These are phyloP conservation scores for Pichia inconspicua DNA, from an alignment of 1,139 yeast genomes.

Conservation along the genomic window DNA sequence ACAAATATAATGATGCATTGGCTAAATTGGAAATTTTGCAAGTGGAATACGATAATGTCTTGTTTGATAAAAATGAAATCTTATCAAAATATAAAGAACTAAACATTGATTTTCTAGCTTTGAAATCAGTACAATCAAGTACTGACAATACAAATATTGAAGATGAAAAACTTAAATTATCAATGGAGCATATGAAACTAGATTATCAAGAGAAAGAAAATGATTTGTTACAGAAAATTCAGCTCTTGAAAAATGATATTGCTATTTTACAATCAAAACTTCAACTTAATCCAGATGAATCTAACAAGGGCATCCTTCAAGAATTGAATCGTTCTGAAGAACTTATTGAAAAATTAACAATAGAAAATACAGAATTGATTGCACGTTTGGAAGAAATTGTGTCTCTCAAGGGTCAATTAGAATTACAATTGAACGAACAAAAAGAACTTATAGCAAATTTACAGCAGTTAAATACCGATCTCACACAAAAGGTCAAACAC, in stretches of 20 bases:
- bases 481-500: not conserved
- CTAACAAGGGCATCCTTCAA: not conserved
- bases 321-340: slow-evolving; percentile 26
- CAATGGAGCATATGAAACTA: not conserved
- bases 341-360: slow-evolving; percentile 52
- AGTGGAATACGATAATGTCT: slow-evolving; percentile 41
- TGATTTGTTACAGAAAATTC: slow-evolving; percentile 3
- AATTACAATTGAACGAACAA: not conserved
- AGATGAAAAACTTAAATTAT: slow-evolving; percentile 30
- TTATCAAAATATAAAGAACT: slow-evolving; percentile 25
- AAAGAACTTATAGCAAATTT: not conserved
- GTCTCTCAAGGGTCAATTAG: not conserved
- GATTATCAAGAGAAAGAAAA: slow-evolving; percentile 1
- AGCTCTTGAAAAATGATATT: slow-evolving; percentile 2
- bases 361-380: slow-evolving; percentile 32
- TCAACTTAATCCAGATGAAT: not conserved
- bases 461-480: not conserved
- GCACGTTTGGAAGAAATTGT: slow-evolving; percentile 1
- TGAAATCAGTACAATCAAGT: slow-evolving; percentile 15
- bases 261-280: slow-evolving; percentile 1
- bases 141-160: slow-evolving; percentile 22
- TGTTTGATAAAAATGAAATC: slow-evolving; percentile 32
- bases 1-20: slow-evolving; percentile 25
- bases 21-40: slow-evolving; percentile 35
- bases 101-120: not conserved